Evolutionary conservation across 2,329 filamentous ascomycete genomes (phyloP), one percentile per base, ranked within the genome.

Genomic region (Alternaria postmessia): DNA sequence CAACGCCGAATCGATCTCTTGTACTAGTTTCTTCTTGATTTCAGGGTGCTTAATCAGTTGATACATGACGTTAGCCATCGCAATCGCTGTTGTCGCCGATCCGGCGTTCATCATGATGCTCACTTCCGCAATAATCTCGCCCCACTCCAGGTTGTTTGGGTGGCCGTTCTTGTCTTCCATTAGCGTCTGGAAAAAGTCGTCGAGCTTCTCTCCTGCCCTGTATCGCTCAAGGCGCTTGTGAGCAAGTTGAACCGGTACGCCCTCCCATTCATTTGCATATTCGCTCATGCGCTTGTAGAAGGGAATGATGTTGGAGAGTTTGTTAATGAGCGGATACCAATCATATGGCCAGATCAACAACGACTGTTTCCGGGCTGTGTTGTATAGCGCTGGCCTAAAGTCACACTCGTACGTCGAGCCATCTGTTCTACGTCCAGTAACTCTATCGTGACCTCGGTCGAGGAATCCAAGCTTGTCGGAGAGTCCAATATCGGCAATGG

Each of bases 121-220:
- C 24, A 86, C 77, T 66, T 88, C 86, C 12, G 86, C 85, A 0
- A 86, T 81, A 7, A 88, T 83, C 71, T 89, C 86, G 24, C 86
- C 86, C 81, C 81, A 86, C 60, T 87, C 83, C 1, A 88, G 80
- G 38, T 81, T 80, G 54, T 83, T 78, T 1, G 80, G 71, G 7
- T 73, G 70, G 0, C 81, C 80, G 39, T 80, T 80, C 62, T 82
- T 83, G 61, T 82, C 80, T 47, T 83, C 83, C 83, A 88, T 85
- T 5, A 88, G 70, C 0, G 81, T 79, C 53, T 83, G 78, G 77
- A 88, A 87, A 74, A 88, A 88, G 65, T 88, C 86, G 44, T 86
- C 82, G 0, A 88, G 78, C 61, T 83, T 84, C 71, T 88, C 86
- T 24, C 86, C 85, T 0, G 75, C 75, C 22, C 81, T 70, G 63